Base-by-base conservation (phyloP, 1,284 basidiomycete genomes). In the Malassezia arunalokei region DNA sequence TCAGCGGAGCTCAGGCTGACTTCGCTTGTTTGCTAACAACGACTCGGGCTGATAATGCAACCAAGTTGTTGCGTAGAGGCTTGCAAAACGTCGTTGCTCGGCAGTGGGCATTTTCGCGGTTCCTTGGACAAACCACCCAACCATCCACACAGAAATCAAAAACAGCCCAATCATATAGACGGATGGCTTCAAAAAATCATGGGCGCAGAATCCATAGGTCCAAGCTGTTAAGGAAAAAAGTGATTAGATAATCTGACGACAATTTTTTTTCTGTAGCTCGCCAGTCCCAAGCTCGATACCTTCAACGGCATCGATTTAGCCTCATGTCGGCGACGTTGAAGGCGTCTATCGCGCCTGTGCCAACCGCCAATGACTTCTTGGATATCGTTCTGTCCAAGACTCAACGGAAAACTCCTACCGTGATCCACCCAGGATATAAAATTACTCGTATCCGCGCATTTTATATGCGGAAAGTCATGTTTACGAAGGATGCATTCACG, bases 391-490 rank as follows among this genome's bases (percentile, higher is more conserved):
- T 91, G 74, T 91, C 85, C 71, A 95, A 84, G 78, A 96, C 88
- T 14, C 89, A 89, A 77, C 79, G 92, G 64, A 95, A 95, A 79
- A 96, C 92, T 31, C 91, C 92, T 12, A 96, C 92, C 40, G 92
- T 90, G 73, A 66, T 74, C 33, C 72, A 74, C 43, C 70, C 71
- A 49, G 96, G 95, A 79, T 95, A 94, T 80, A 96, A 98, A 79
- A 98, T 98, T 75, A 88, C 86, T 59, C 83, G 89, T 50, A 91
- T 90, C 73, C 81, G 88, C 32, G 61, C 68, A 64, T 86, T 95
- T 75, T 95, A 98, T 77, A 95, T 96, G 92, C 83, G 91, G 74
- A 98, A 96, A 76, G 91, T 98, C 77, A 98, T 95, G 77, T 98
- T 96, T 76, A 94, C 91, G 1, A 91, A 96, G 75, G 90, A 96